Conservation (phyloP, 495 filamentous ascomycete species). For the Opeltia flavorubescens region DNA sequence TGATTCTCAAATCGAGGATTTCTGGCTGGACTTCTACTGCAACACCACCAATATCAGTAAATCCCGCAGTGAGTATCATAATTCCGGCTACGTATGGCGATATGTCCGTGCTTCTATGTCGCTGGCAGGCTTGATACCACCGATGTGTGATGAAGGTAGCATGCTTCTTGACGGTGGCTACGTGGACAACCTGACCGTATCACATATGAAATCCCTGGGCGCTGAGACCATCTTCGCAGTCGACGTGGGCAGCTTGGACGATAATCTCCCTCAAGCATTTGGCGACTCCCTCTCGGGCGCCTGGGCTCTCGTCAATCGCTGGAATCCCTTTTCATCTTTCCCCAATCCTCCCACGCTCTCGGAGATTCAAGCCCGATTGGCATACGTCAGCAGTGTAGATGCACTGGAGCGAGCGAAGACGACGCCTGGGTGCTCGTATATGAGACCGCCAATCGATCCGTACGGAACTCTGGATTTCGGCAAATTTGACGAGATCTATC, state of each 20-base stretch:
- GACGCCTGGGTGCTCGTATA: conserved; percentile 77
- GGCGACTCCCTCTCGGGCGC: conserved; percentile 91
- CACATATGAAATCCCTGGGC: conserved; percentile 90
- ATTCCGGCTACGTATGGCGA: conserved; percentile 88
- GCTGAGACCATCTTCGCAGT: conserved; percentile 90
- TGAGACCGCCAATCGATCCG: conserved; percentile 85
- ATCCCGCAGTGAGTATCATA: conserved; percentile 78
- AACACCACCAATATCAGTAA: conserved; percentile 97
- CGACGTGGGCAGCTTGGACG: conserved; percentile 84
- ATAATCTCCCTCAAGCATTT: conserved; percentile 77
- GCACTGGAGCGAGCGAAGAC: conserved; percentile 86
- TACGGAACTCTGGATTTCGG: conserved; percentile 93
- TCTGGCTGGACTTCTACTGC: conserved; percentile 98
- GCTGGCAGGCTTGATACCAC: conserved; percentile 79
- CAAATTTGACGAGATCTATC: conserved; percentile 94
- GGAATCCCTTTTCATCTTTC: conserved; percentile 81
- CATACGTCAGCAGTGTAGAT: conserved; percentile 87
- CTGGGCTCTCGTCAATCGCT: conserved; percentile 86
- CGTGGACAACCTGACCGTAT: conserved; percentile 91
- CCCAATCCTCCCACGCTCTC: conserved; percentile 90
- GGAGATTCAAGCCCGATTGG: conserved; percentile 87
- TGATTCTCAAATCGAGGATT: conserved; percentile 92
- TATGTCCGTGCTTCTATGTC: conserved; percentile 96
- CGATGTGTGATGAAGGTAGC: conserved; percentile 89
- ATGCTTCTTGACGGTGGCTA: conserved; percentile 96